phyloP scores from a whole-genome alignment of 106 monocot genomes.

The Agapanthus africanus region DNA sequence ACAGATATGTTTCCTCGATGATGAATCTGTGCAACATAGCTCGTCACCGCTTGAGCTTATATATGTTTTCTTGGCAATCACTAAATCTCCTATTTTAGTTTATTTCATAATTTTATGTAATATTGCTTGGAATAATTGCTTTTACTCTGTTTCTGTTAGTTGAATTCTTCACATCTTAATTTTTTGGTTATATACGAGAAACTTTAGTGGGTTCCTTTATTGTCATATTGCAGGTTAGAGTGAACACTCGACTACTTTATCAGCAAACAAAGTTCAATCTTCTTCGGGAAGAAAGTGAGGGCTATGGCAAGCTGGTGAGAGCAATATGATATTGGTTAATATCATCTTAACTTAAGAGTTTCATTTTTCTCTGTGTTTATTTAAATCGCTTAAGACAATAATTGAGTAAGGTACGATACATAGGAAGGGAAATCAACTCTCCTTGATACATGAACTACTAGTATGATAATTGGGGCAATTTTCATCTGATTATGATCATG shows the following conservation, averaged over 20 bases:
- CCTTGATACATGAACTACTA: neutral
- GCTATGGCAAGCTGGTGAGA: conserved; percentile 91
- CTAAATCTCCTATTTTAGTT: neutral
- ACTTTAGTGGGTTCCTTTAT: neutral
- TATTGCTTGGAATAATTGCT: neutral
- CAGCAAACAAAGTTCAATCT: conserved; percentile 99
- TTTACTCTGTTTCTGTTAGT: neutral
- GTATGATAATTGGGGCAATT: neutral
- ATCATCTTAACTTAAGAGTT: neutral
- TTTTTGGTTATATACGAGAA: neutral
- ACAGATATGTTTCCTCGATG: too few species aligned
- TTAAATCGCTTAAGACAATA: neutral
- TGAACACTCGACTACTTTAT: conserved; percentile 94
- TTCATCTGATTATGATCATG: too few species aligned
- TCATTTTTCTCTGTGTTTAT: neutral
- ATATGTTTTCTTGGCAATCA: neutral
- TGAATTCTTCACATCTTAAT: neutral
- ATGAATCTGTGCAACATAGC: too few species aligned
- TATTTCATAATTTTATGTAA: neutral
- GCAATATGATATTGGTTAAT: conserved; percentile 10
- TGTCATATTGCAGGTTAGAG: conserved; percentile 60
- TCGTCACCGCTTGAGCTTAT: too few species aligned
- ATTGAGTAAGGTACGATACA: too few species aligned
- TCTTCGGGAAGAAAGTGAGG: conserved; percentile 96
- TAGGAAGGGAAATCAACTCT: neutral